These are phyloP conservation scores for Endogone sp. DNA, from an alignment of 192 early-diverging fungal genomes.

Conservation along the genomic window DNA sequence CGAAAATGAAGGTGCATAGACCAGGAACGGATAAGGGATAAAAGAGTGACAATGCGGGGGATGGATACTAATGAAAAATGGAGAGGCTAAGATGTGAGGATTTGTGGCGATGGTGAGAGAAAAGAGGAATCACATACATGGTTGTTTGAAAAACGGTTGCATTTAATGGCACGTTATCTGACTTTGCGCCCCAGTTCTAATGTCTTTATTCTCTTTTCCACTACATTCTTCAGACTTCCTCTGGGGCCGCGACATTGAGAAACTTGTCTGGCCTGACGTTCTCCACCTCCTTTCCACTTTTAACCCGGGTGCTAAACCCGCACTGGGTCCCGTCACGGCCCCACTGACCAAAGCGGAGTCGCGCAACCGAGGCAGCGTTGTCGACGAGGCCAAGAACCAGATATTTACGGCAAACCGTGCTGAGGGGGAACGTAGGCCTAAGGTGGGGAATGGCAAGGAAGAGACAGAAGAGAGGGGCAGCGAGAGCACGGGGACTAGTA, in stretches of 20 bases:
- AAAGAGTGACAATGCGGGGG: not conserved
- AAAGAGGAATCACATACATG: too few relatives aligned
- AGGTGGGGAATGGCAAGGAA: not conserved
- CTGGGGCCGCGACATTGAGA: slow-evolving; percentile 43
- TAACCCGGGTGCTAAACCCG: slow-evolving; percentile 16
- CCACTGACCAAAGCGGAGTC: too few relatives aligned
- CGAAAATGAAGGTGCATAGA: too few relatives aligned
- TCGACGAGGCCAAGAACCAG: not conserved
- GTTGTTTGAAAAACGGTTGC: too few relatives aligned
- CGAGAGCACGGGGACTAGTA: not conserved
- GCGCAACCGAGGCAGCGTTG: not conserved
- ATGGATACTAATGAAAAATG: not conserved
- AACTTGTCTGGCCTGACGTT: slow-evolving; percentile 40
- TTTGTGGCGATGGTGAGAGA: too few relatives aligned
- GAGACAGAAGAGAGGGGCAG: not conserved
- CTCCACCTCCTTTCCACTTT: slow-evolving; percentile 28
- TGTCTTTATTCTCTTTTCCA: too few relatives aligned
- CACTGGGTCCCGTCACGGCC: not conserved
- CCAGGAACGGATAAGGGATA: not conserved
- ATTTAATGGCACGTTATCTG: too few relatives aligned
- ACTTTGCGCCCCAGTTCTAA: too few relatives aligned
- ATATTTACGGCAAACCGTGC: too few relatives aligned
- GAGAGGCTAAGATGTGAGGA: too few relatives aligned
- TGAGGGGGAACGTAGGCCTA: too few relatives aligned
- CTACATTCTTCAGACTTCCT: slow-evolving; percentile 31